Base-by-base conservation (phyloP, 2,329 filamentous ascomycete genomes). In the Penicillium sp. region DNA sequence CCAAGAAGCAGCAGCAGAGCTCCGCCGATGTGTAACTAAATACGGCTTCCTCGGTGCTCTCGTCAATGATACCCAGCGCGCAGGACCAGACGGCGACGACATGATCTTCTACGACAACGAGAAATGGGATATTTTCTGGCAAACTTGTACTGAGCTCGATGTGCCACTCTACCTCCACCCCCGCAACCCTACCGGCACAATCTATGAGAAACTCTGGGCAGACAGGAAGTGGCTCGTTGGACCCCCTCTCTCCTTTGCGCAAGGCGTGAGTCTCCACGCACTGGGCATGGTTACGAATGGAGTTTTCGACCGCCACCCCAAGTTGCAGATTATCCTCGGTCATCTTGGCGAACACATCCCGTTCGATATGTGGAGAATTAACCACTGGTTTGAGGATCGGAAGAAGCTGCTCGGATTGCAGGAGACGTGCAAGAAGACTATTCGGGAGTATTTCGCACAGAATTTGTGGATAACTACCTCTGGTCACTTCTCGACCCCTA, bases 151-250 rank as follows among this genome's bases (percentile, higher is more conserved):
- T 1, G 81, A 86, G 42, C 79, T 88, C 0, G 82, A 87, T 54
- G 84, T 87, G 0, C 85, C 85, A 0, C 77, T 88, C 47, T 88
- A 88, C 63, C 75, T 88, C 1, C 85, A 88, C 67, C 85, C 85
- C 0, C 75, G 81, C 46, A 80, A 81, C 59, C 82, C 85, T 1
- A 82, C 81, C 0, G 83, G 83, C 6, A 77, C 75, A 18, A 77
- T 85, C 52, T 75, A 82, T 61, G 81, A 86, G 4, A 82, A 82
- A 64, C 77, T 85, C 6, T 87, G 80, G 77, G 80, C 79, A 1
- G 76, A 85, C 61, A 77, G 84, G 22, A 81, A 81, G 65, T 87
- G 80, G 77, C 79, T 87, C 26, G 72, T 86, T 43, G 85, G 85
- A 0, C 82, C 84, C 1, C 82, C 84, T 0, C 75, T 85, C 6